Evolutionary conservation across 1,284 basidiomycete species (phyloP), one percentile per base, ranked within the genome.

Genomic region (Cutaneotrichosporon dermatis): DNA sequence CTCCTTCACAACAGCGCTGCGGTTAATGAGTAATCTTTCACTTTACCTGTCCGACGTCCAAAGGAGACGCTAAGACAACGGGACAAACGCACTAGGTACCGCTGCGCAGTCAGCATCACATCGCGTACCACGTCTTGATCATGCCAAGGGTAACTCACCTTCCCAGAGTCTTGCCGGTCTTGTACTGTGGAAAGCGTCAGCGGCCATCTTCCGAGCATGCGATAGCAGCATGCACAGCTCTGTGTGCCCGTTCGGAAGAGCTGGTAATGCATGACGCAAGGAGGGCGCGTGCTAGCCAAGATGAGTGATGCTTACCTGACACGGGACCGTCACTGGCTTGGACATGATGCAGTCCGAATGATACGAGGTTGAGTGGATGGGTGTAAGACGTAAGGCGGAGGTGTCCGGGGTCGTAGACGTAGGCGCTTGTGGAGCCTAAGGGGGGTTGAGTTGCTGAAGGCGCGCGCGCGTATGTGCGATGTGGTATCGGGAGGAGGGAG

Each of bases 121-220:
- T 25, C 25, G 25, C 25, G 25, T 3, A 25, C 25, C 25, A 25
- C 25, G 25, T 25, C 25, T 25, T 25, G 25, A 3, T 25, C 25
- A 25, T 25, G 25, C 25, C 25, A 25, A 25, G 25, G 25, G 25
- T 3, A 8, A 89, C 96, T 52, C 89, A 94, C 77, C 90, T 93
- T 39, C 94, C 91, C 39, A 94, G 83, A 4, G 89, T 92, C 79
- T 88, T 89, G 64, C 91, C 91, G n/a, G 91, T 93, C 72, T 90
- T 89, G 75, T 94, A 94, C 90, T 93, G 42, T 25, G 45, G 16
- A 40, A n/a, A 25, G 34, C 25, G 57, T 54, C 54, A 54, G 42
- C 45, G 7, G 25, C 25, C 25, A 25, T 25, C 25, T 3, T 25
- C 2, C 25, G 25, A 25, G 25, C 25, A 25, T 25, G 25, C 2